Percentiles rank a stretch among this genome's conserved stretches.
Evolutionary conservation across 2,329 filamentous ascomycete genomes (phyloP).

Genomic region (Ophiostoma ips): DNA sequence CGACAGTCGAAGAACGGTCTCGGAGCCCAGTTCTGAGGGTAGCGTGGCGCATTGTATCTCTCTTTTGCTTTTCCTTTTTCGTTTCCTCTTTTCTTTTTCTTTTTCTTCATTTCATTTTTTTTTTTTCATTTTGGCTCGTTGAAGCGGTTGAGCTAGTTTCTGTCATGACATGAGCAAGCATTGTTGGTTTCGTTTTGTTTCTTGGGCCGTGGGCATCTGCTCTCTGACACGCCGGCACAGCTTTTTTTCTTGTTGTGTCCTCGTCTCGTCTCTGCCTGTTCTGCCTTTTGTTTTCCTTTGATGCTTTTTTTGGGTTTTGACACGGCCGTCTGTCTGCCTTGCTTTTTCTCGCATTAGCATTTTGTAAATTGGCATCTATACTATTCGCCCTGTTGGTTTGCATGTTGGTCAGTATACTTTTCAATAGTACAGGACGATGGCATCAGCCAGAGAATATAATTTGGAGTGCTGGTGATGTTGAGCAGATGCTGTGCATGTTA

Average conservation of each 20-base stretch:
- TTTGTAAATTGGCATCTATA: background rate
- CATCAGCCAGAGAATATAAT: no score
- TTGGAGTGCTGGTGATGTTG: no score
- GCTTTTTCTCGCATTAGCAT: background rate
- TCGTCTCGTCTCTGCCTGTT: background rate
- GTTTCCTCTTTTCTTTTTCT: background rate
- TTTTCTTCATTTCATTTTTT: background rate
- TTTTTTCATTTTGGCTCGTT: background rate
- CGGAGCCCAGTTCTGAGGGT: constrained; percentile 62
- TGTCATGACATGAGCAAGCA: constrained; percentile 2
- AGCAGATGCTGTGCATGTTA: no score
- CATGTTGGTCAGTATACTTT: background rate
- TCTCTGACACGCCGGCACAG: no score
- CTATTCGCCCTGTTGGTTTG: background rate
- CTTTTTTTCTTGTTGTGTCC: background rate
- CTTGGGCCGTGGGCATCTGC: background rate
- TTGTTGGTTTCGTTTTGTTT: background rate
- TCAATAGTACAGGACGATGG: no score
- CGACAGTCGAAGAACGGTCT: constrained; percentile 90
- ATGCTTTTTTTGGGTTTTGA: background rate
- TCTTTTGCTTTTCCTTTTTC: background rate
- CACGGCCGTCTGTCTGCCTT: background rate
- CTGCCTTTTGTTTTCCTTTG: background rate
- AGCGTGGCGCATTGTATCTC: no score
- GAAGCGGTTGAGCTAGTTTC: background rate